A percentile compares a stretch with the other conserved stretches of the same genome.
These are phyloP conservation scores for Claviceps sp. DNA, from an alignment of 2,329 filamentous ascomycete species.

Conservation along the genomic window DNA sequence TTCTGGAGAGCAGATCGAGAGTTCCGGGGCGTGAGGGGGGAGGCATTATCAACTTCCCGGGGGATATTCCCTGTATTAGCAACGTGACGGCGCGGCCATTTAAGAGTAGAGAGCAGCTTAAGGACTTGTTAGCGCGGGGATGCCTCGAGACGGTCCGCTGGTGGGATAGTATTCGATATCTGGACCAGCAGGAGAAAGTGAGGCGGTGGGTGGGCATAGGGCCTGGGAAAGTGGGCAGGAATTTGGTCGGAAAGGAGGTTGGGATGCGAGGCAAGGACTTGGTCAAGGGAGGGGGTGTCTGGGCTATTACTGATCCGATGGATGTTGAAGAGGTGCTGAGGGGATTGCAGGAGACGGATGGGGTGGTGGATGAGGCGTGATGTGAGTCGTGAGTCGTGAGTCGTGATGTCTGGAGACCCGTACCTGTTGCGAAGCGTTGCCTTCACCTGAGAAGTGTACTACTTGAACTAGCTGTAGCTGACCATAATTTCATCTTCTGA, in stretches of 20 bases:
- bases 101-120: conserved; percentile 55
- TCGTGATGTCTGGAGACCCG: no score
- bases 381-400: no score
- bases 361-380: conserved; percentile 30
- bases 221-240: conserved; percentile 84
- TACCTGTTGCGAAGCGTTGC: background rate
- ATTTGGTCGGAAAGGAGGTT: conserved; percentile 89
- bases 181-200: conserved; percentile 73
- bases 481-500: no score
- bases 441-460: no score
- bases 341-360: conserved; percentile 52
- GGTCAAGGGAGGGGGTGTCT: conserved; percentile 81
- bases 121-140: conserved; percentile 64
- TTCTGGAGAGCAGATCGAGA: conserved; percentile 48
- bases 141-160: conserved; percentile 87
- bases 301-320: conserved; percentile 73
- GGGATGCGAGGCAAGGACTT: conserved; percentile 67
- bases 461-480: no score
- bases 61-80: conserved; percentile 62
- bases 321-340: conserved; percentile 58
- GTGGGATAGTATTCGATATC: conserved; percentile 86
- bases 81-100: conserved; percentile 80
- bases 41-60: conserved; percentile 64
- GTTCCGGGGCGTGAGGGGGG: conserved; percentile 38
- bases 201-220: conserved; percentile 83